Percentiles rank a stretch among this genome's conserved stretches.
Evolutionary conservation across 1,284 basidiomycete genomes (phyloP).

Genomic region (Blastosporella zonata): DNA sequence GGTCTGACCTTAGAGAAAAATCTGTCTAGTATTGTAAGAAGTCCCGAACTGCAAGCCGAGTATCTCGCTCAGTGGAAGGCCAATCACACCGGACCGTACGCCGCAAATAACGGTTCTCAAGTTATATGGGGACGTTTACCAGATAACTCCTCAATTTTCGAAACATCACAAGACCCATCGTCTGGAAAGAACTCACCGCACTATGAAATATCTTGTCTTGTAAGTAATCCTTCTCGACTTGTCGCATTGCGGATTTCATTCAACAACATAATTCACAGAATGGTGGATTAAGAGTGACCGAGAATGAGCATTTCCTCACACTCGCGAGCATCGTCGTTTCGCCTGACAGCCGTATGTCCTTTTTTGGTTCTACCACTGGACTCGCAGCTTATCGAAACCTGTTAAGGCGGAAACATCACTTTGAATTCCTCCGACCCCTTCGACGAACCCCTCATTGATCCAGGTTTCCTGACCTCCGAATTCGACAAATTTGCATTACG

Average conservation of each 20-base stretch:
- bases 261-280: neutral
- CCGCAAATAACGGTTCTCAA: constrained; percentile 11
- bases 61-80: constrained; percentile 18
- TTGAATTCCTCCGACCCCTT: constrained; percentile 17
- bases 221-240: neutral
- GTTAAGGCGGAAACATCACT: constrained; percentile 14
- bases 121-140: constrained; percentile 18
- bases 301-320: neutral
- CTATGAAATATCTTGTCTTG: constrained; percentile 17
- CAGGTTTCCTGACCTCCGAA: constrained; percentile 18
- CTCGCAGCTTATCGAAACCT: neutral
- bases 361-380: neutral
- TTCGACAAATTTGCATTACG: constrained; percentile 18
- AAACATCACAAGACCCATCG: constrained; percentile 12
- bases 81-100: constrained; percentile 15
- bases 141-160: constrained; percentile 16
- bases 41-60: constrained; percentile 7
- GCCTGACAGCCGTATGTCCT: constrained; percentile 9
- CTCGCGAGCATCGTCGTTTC: neutral
- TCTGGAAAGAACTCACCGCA: constrained; percentile 19
- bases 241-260: neutral
- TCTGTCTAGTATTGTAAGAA: constrained; percentile 2
- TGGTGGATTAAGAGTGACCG: neutral
- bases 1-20: neutral
- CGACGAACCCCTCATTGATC: constrained; percentile 19